These are phyloP conservation scores for Ophiostoma pallidulum DNA, from an alignment of 2,329 filamentous ascomycete species.

Conservation along the genomic window DNA sequence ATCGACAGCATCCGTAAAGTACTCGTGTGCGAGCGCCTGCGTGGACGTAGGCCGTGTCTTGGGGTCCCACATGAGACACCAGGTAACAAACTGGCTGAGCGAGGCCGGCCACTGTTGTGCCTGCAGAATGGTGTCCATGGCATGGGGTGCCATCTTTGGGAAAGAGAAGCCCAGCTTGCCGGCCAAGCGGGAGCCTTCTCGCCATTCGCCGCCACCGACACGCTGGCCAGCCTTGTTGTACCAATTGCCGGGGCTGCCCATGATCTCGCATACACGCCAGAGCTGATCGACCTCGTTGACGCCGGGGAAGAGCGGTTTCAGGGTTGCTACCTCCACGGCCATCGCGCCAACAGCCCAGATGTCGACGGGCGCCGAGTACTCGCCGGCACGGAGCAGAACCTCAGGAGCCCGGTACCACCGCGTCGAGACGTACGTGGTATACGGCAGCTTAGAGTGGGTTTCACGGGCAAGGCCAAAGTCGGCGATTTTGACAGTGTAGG, in stretches of 20 bases:
- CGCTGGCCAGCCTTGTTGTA: slow-evolving; percentile 81
- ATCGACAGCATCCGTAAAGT: slow-evolving; percentile 86
- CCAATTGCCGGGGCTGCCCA: slow-evolving; percentile 98
- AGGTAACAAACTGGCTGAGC: slow-evolving; percentile 88
- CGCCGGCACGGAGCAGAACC: slow-evolving; percentile 82
- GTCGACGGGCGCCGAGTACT: slow-evolving; percentile 95
- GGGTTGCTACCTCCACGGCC: slow-evolving; percentile 93
- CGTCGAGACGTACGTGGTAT: slow-evolving; percentile 97
- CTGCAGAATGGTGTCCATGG: slow-evolving; percentile 89
- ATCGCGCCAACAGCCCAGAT: slow-evolving; percentile 98
- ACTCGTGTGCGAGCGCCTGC: slow-evolving; percentile 91
- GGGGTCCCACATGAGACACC: slow-evolving; percentile 98
- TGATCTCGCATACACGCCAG: slow-evolving; percentile 97
- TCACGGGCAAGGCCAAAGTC: slow-evolving; percentile 97
- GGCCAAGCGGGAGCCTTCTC: slow-evolving; percentile 82
- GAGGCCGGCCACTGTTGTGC: slow-evolving; percentile 84
- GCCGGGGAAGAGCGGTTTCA: slow-evolving; percentile 94
- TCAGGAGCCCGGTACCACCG: slow-evolving; percentile 97
- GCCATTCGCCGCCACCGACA: slow-evolving; percentile 95
- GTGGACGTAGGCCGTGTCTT: slow-evolving; percentile 83
- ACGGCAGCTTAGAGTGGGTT: slow-evolving; percentile 90
- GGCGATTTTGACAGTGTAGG: slow-evolving; percentile 95
- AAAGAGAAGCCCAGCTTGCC: slow-evolving; percentile 98
- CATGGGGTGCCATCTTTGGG: slow-evolving; percentile 96
- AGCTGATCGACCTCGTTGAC: slow-evolving; percentile 98